Percentiles rank a stretch among this genome's conserved stretches.
phyloP scores from a whole-genome alignment of 2,329 filamentous ascomycete genomes.

The Fusarium chuoi region DNA sequence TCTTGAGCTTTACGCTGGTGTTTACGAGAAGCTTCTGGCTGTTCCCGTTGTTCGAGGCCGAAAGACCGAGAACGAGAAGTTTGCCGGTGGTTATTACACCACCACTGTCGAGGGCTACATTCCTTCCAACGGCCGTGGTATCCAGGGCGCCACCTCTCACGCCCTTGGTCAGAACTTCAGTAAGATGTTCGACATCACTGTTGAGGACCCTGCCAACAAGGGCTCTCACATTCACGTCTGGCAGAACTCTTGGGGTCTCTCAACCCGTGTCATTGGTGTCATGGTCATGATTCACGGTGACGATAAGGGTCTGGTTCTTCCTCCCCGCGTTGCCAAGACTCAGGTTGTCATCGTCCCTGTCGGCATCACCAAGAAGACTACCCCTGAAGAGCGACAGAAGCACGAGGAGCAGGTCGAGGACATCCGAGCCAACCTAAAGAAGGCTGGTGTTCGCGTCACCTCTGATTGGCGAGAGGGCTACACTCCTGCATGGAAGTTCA shows the following conservation, averaged over 20 bases:
- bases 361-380: conserved; percentile 89
- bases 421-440: conserved; percentile 75
- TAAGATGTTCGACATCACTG: conserved; percentile 98
- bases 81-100: conserved; percentile 95
- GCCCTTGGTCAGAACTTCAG: conserved; percentile 97
- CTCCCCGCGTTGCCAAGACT: conserved; percentile 86
- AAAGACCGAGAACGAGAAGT: conserved; percentile 99
- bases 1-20: conserved; percentile 87
- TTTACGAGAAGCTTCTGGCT: conserved; percentile 94
- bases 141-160: conserved; percentile 96
- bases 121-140: conserved; percentile 92
- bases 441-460: conserved; percentile 79
- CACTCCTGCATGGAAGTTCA: conserved; percentile 97
- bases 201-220: conserved; percentile 89
- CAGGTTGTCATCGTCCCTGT: conserved; percentile 92
- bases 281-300: conserved; percentile 99
- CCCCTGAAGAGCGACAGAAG: conserved; percentile 79
- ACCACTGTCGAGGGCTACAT: conserved; percentile 98
- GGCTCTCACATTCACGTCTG: conserved; percentile 87
- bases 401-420: conserved; percentile 80
- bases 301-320: conserved; percentile 93
- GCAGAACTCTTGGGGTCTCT: conserved; percentile 99
- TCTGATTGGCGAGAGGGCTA: conserved; percentile 90
- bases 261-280: conserved; percentile 95
- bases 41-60: conserved; percentile 92